These are phyloP conservation scores for Trypanosoma lewisi DNA, from an alignment of 208 protist genomes.

Conservation along the genomic window DNA sequence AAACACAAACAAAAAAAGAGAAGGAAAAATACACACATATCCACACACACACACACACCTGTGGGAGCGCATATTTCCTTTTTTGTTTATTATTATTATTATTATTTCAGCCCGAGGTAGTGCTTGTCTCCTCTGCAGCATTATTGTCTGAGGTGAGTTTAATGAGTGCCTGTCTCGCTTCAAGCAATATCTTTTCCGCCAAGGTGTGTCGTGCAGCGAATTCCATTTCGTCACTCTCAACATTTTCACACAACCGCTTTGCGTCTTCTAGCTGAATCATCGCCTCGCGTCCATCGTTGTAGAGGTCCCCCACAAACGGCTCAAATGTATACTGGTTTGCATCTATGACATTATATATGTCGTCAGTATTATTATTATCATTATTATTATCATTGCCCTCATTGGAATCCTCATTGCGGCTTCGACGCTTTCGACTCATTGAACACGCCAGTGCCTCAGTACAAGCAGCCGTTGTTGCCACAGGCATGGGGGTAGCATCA, in stretches of 20 bases:
- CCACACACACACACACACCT: conserved; percentile 1
- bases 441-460: background rate
- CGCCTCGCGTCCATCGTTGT: conserved; percentile 40
- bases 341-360: background rate
- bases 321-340: conserved; percentile 35
- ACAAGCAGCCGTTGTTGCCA: background rate
- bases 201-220: conserved; percentile 40
- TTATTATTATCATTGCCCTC: background rate
- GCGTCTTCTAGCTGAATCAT: conserved; percentile 64
- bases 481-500: background rate
- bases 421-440: conserved; percentile 5
- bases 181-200: conserved; percentile 49
- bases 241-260: conserved; percentile 49
- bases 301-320: conserved; percentile 65
- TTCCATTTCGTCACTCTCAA: conserved; percentile 44
- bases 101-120: background rate
- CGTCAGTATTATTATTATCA: background rate
- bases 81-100: background rate
- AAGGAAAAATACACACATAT: background rate
- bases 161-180: conserved; percentile 33
- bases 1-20: background rate
- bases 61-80: background rate
- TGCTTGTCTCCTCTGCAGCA: background rate
- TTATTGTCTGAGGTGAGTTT: conserved; percentile 27
- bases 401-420: background rate